Base-by-base conservation (phyloP, 1,284 basidiomycete species). In the Schizopora paradoxa region DNA sequence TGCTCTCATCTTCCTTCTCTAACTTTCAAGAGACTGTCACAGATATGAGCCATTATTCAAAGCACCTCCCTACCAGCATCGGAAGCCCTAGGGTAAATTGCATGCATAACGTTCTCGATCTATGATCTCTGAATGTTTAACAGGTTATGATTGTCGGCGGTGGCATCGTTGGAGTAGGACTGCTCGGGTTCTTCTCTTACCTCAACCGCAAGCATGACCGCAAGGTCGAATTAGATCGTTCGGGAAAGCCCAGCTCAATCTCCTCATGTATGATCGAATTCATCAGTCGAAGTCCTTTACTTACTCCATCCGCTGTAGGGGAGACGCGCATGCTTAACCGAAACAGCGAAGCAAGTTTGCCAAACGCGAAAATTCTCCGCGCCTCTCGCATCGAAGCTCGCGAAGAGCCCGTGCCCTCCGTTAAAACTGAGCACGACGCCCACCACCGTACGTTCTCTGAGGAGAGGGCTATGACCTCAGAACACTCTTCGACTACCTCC, bases 81-180 rank as follows among this genome's bases (percentile, higher is more conserved):
- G n/a, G n/a, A n/a, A n/a, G n/a, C n/a, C n/a, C n/a, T n/a, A n/a
- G n/a, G n/a, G n/a, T n/a, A n/a, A n/a, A n/a, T n/a, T n/a, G n/a
- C n/a, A n/a, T n/a, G n/a, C n/a, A n/a, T n/a, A n/a, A n/a, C n/a
- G n/a, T n/a, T n/a, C n/a, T n/a, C n/a, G n/a, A n/a, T n/a, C n/a
- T n/a, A n/a, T n/a, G n/a, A n/a, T n/a, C n/a, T n/a, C n/a, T n/a
- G n/a, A n/a, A n/a, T n/a, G n/a, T n/a, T n/a, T n/a, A 22, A 16
- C 45, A 56, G 55, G 43, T 47, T 16, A 29, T 55, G 26, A 26
- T 54, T 11, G 42, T 48, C 6, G 50, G 52, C 18, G 47, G 26
- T 5, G 40, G 47, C 31, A 27, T 52, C 28, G 48, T 56, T 41
- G 47, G 43, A 16, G 28, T 43, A 1, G 37, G 47, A 6, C 46